Evolutionary conservation across 257 asterid genomes (phyloP).

Genomic region (Salvia hispanica): DNA sequence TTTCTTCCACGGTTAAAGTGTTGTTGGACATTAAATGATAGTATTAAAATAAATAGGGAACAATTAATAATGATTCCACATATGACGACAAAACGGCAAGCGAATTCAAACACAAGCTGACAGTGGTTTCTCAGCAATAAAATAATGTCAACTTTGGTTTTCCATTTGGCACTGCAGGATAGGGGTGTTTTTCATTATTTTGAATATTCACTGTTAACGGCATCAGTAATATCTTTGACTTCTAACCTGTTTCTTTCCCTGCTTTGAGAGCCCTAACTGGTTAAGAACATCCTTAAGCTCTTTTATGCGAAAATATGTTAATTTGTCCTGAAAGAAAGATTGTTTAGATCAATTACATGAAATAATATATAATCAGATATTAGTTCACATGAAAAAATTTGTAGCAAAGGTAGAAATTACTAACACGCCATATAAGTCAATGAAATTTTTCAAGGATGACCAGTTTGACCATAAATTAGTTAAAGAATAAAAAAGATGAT

Average conservation of each 20-base stretch:
- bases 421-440: background rate
- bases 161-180: no score
- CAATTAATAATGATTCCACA: background rate
- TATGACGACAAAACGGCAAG: constrained; percentile 9
- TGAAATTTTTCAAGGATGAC: background rate
- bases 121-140: background rate
- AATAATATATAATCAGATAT: background rate
- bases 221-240: constrained; percentile 2
- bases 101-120: background rate
- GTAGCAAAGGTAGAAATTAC: constrained; percentile 8
- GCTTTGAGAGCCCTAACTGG: constrained; percentile 88
- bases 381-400: background rate
- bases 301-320: constrained; percentile 87
- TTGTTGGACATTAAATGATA: background rate
- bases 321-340: constrained; percentile 66
- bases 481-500: background rate
- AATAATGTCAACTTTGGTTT: background rate
- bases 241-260: constrained; percentile 98
- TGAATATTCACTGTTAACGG: constrained; percentile 13
- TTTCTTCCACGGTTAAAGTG: constrained; percentile 1
- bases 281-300: constrained; percentile 96
- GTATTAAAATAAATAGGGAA: constrained; percentile 6
- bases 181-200: background rate
- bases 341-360: constrained; percentile 5
- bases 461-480: background rate